Evolutionary conservation across 208 protist species (phyloP), one percentile per base, ranked within the genome.

Genomic region (Leishmania major): DNA sequence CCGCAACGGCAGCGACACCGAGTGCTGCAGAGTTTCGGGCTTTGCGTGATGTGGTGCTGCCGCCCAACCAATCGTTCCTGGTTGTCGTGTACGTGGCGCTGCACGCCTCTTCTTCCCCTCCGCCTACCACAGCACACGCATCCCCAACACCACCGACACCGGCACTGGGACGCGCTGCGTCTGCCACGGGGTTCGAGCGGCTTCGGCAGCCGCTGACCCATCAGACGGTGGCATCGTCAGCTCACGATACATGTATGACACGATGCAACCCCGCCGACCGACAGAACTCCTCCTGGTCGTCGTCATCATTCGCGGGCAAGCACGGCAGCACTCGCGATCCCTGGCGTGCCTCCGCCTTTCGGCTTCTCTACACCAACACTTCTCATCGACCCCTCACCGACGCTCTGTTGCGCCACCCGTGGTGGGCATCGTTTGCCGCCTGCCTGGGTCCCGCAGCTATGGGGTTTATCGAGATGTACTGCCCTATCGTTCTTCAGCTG

Each of bases 401-500:
- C 7, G 84, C 87, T 1, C 75, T 95, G 5, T 49, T 95, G 76
- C 73, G 53, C 28, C 87, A 90, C 75, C 80, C 87, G 3, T 88
- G 90, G 71, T 95, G 88, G 85, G 35, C 43, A 37, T 70, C 82
- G 11, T 76, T 95, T 15, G 87, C 90, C 47, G 59, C 79, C 43
- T 76, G 75, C 19, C 49, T 95, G 5, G 89, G 92, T n/a, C 84
- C 85, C 5, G 79, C 86, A 1, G 86, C 66, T 3, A 57, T 77
- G 25, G 85, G 75, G 55, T 95, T 89, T 71, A 81, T 95, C 35
- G 62, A 81, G 2, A n/a, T 75, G 8, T 93, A 82, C 84, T 91
- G 85, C n/a, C 82, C 89, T 17, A 19, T 93, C 11, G 84, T 93
- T 28, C 83, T 92, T 71, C 92, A 96, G 84, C 90, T 93, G 77